Percentiles rank a stretch among this genome's conserved stretches.
phyloP scores from a whole-genome alignment of 257 asterid genomes.

The Scutellaria galericulata region DNA sequence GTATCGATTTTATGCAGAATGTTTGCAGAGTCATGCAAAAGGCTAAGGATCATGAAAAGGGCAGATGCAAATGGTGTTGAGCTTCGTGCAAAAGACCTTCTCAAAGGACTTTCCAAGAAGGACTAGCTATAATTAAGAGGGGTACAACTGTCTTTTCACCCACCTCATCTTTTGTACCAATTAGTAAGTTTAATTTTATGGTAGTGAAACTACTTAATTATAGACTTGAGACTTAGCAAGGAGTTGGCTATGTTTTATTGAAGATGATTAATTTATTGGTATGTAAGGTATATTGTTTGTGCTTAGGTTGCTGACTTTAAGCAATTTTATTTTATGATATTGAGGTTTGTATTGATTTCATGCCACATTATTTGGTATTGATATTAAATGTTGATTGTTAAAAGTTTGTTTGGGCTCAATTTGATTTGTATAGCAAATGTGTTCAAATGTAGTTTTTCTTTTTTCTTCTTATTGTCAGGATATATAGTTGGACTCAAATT shows the following conservation, averaged over 20 bases:
- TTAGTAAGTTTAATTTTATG: not conserved
- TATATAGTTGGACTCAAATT: no score
- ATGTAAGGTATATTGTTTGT: conserved; percentile 15
- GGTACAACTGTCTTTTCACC: conserved; percentile 33
- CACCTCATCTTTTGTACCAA: conserved; percentile 5
- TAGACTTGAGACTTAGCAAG: conserved; percentile 4
- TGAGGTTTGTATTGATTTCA: not conserved
- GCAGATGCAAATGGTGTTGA: conserved; percentile 61
- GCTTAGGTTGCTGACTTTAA: conserved; percentile 34
- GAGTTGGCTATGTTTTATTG: conserved; percentile 17
- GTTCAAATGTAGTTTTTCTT: no score
- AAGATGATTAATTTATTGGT: not conserved
- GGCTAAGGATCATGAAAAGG: conserved; percentile 75
- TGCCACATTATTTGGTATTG: no score
- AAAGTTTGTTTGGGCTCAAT: no score
- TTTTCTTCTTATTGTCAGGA: no score
- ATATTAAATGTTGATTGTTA: no score
- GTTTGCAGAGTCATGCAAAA: conserved; percentile 71
- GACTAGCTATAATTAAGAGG: conserved; percentile 38
- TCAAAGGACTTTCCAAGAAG: conserved; percentile 53
- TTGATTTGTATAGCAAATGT: no score
- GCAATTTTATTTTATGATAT: conserved; percentile 18
- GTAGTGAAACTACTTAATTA: conserved; percentile 25
- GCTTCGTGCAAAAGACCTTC: conserved; percentile 56
- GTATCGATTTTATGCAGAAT: conserved; percentile 47